Evolutionary conservation across 305 asterid species (phyloP).

Genomic region (Vinca major): DNA sequence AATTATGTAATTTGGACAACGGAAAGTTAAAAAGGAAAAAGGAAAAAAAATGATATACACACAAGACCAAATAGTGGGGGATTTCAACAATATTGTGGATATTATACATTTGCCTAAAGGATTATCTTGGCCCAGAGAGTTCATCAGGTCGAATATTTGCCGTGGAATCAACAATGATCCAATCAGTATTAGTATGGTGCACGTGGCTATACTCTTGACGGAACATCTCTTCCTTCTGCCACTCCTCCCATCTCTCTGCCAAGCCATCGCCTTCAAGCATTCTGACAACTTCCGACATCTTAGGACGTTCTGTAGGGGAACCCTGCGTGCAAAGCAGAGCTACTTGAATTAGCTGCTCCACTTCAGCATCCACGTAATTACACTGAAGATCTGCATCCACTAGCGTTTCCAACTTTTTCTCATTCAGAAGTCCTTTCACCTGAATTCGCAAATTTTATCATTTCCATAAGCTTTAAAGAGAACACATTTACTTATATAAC

Average conservation of each 20-base stretch:
- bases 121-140: slow-evolving; percentile 39
- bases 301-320: slow-evolving; percentile 64
- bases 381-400: slow-evolving; percentile 77
- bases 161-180: slow-evolving; percentile 38
- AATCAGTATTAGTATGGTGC: slow-evolving; percentile 26
- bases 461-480: not conserved
- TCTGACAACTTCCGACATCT: slow-evolving; percentile 76
- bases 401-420: slow-evolving; percentile 59
- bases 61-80: slow-evolving; percentile 10
- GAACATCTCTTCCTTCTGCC: slow-evolving; percentile 87
- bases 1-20: slow-evolving; percentile 22
- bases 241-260: slow-evolving; percentile 92
- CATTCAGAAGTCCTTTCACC: slow-evolving; percentile 81
- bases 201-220: slow-evolving; percentile 51
- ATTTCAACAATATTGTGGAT: not conserved
- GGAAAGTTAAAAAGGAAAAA: not conserved
- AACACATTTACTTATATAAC: too few relatives aligned
- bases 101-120: slow-evolving; percentile 5
- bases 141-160: slow-evolving; percentile 36
- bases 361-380: slow-evolving; percentile 57
- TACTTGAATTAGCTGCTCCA: slow-evolving; percentile 74
- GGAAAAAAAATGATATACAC: slow-evolving; percentile 30
- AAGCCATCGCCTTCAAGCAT: slow-evolving; percentile 88
- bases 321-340: slow-evolving; percentile 76
- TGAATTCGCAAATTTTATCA: slow-evolving; percentile 18